These are phyloP conservation scores for Stachybotrys chlorohalonatus DNA, from an alignment of 2,329 filamentous ascomycete genomes.

Conservation along the genomic window DNA sequence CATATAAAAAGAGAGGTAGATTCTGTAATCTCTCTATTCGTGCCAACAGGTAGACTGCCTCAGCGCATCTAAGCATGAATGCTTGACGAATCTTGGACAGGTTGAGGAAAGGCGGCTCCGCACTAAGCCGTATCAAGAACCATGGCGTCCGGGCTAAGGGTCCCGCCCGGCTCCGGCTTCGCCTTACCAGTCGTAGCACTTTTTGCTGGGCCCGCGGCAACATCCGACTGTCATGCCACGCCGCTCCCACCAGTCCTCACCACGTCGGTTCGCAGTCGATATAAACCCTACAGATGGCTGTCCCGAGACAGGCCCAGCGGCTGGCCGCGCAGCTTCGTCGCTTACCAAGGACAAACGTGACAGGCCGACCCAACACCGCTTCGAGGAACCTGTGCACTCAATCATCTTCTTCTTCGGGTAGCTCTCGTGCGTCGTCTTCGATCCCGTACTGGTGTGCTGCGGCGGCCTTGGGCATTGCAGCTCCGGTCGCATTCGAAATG, in stretches of 20 bases:
- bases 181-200: too few species aligned
- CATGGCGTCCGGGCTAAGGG: too few species aligned
- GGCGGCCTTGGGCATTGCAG: constrained; percentile 39
- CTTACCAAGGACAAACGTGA: constrained; percentile 12
- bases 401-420: constrained; percentile 10
- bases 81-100: too few species aligned
- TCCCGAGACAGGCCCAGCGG: constrained; percentile 18
- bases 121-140: too few species aligned
- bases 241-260: not conserved
- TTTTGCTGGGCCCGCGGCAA: too few species aligned
- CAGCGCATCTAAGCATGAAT: too few species aligned
- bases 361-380: constrained; percentile 16
- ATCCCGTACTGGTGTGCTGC: constrained; percentile 22
- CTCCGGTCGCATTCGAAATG: constrained; percentile 49
- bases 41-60: too few species aligned
- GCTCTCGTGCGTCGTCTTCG: constrained; percentile 8
- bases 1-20: too few species aligned
- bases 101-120: too few species aligned
- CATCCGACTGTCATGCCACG: too few species aligned
- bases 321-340: constrained; percentile 16
- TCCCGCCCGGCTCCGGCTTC: too few species aligned
- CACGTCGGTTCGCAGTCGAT: not conserved
- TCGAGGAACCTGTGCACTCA: constrained; percentile 15
- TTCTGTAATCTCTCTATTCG: too few species aligned
- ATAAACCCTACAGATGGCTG: constrained; percentile 16